Evolutionary conservation across 306 rosid species (phyloP).

Genomic region (Lathyrus sativus): DNA sequence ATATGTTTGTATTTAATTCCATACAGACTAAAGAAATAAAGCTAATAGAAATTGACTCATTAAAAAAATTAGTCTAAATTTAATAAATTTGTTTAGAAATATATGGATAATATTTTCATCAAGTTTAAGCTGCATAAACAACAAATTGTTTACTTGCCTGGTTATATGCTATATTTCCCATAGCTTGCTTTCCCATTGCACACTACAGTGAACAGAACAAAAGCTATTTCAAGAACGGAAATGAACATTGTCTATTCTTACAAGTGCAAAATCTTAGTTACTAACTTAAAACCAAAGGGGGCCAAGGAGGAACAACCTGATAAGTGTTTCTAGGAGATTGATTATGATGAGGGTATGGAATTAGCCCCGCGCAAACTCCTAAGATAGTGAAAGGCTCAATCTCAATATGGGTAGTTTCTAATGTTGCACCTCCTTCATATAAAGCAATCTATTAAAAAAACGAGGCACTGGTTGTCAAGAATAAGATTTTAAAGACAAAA

Average conservation of each 20-base stretch:
- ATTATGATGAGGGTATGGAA: slow-evolving; percentile 98
- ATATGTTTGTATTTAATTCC: background rate
- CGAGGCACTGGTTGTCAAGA: slow-evolving; percentile 18
- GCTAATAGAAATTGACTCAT: slow-evolving; percentile 18
- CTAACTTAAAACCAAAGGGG: background rate
- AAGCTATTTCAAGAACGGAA: slow-evolving; percentile 26
- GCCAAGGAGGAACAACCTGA: slow-evolving; percentile 55
- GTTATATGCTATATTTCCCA: slow-evolving; percentile 95
- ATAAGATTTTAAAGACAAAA: slow-evolving; percentile 29
- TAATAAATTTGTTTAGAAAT: background rate
- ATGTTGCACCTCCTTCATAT: slow-evolving; percentile 76
- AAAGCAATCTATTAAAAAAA: slow-evolving; percentile 66
- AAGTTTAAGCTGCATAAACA: slow-evolving; percentile 19
- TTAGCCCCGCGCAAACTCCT: slow-evolving; percentile 89
- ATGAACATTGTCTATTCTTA: slow-evolving; percentile 19
- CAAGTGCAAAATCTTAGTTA: slow-evolving; percentile 7
- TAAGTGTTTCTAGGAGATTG: slow-evolving; percentile 98
- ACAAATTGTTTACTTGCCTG: slow-evolving; percentile 57
- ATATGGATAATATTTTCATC: background rate
- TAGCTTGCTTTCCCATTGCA: slow-evolving; percentile 99
- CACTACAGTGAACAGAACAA: slow-evolving; percentile 54
- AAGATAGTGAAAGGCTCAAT: slow-evolving; percentile 93
- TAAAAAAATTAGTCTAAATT: background rate
- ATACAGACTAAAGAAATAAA: background rate
- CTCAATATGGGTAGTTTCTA: slow-evolving; percentile 79